Evolutionary conservation across 495 filamentous ascomycete genomes (phyloP), one percentile per base, ranked within the genome.

Genomic region (Elasticomyces elasticus): DNA sequence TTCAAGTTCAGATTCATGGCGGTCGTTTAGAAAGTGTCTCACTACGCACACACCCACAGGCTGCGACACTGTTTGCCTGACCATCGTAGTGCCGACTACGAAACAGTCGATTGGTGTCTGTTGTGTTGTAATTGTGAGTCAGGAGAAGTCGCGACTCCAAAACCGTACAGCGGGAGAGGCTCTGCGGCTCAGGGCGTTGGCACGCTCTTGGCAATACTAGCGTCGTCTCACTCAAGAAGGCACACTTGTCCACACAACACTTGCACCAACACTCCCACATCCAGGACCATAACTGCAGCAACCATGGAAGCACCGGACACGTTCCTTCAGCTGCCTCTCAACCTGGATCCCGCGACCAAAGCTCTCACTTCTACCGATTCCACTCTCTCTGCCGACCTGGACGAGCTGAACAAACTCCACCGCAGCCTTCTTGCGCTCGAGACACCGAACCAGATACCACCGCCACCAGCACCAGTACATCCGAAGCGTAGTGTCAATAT

Each of bases 401-500:
- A 52, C 19, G 54, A 60, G 37, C 64, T 72, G 22, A 72, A 71
- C 61, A 51, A 49, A 15, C 67, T 71, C 30, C 67, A 72, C 65
- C 61, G 62, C 25, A 33, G 55, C 24, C 52, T 72, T 54, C 56
- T 69, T 50, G 43, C 41, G 41, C 60, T 70, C 49, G 66, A 69
- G 47, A 63, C 58, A 7, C 67, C 61, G 0, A 43, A 58, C 35
- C 63, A 60, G 49, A 59, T 60, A 12, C 61, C 89, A 0, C 87
- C 89, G 0, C 71, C 89, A 22, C 86, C 88, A 52, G 79, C 87
- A 31, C 87, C 87, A 73, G 89, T 86, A 25, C 91, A 94, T 71
- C 78, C 73, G 68, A 97, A 96, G 67, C 86, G 96, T 60, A 86
- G 88, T 71, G 90, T 61, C 23, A 53, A 61, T 30, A 56, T 57